Base-by-base conservation (phyloP, 2,329 filamentous ascomycete species). In the Allantophomopsis lycopodina region DNA sequence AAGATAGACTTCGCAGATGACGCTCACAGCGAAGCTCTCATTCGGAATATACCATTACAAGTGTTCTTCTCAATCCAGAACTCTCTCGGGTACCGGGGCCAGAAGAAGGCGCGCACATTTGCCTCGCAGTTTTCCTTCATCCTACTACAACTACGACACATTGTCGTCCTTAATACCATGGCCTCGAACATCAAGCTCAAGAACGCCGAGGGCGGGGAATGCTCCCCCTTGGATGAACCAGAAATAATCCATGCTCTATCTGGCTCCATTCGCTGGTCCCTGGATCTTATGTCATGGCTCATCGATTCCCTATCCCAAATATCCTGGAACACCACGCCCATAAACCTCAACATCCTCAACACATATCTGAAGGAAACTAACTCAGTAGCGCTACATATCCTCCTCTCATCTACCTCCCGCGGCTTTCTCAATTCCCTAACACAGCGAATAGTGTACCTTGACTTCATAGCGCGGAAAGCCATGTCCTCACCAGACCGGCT, bases 1-100 rank as follows among this genome's bases (percentile, higher is more conserved):
- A 76, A 79, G 37, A 74, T 88, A 36, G 89, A 96, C 60, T 93
- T 88, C 53, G 82, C 85, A 0, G 73, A 83, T 37, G 84, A 94
- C 44, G 64, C 74, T 2, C 71, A 75, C 35, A 74, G 82, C 48
- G 79, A 89, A 54, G 69, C 78, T 42, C 64, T 94, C 28, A 72
- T 91, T 46, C 69, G 79, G 43, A 88, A 91, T 50, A 65, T 69
- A 3, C 68, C 77, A 30, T 70, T 95, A 35, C 81, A 86, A 44
- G 70, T 83, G 41, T 84, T 78, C 41, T 65, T 95, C 11, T 83
- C 84, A 51, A 74, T 91, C 20, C 77, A 93, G 53, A 79, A 83
- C 42, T 78, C 84, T 39, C 63, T 95, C 8, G 84, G 83, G 3
- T 88, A 83, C 54, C 70, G 68, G 34, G 79, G 78, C 12, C 74